These are phyloP conservation scores for Trichophyton benhamiae DNA, from an alignment of 2,329 filamentous ascomycete species.

Conservation along the genomic window DNA sequence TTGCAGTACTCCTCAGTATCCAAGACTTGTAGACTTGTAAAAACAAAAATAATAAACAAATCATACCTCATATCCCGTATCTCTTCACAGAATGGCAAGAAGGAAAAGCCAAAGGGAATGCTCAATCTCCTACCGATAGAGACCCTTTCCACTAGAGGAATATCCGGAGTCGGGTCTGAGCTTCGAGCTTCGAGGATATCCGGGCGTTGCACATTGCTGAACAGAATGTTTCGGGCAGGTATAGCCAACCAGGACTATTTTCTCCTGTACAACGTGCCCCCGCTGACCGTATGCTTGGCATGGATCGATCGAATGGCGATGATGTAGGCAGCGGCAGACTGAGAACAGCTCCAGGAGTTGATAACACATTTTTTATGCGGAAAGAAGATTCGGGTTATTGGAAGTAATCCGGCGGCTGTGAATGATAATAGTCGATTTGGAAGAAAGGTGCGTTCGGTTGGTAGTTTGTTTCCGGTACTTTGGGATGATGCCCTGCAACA, in stretches of 20 bases:
- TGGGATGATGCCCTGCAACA: constrained; percentile 2
- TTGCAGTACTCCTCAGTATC: not conserved
- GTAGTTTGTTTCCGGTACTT: not conserved
- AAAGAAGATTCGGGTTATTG: constrained; percentile 17
- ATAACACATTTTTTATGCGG: constrained; percentile 58
- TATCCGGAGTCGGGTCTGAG: constrained; percentile 24
- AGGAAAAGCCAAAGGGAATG: not conserved
- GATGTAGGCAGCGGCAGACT: constrained; percentile 77
- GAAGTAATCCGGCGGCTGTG: not conserved
- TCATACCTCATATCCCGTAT: not conserved
- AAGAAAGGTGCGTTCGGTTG: not conserved
- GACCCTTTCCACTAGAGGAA: constrained; percentile 18
- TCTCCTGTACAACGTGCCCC: constrained; percentile 59
- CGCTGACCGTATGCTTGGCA: constrained; percentile 63
- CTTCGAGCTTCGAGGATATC: constrained; percentile 10
- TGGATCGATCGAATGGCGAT: constrained; percentile 73
- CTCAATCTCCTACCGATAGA: constrained; percentile 10
- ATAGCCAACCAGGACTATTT: constrained; percentile 72
- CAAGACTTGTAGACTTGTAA: no score
- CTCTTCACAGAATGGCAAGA: not conserved
- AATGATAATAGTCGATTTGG: not conserved
- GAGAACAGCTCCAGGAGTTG: constrained; percentile 77
- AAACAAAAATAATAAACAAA: not conserved
- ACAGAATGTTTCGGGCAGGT: constrained; percentile 49
- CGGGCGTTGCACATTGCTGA: constrained; percentile 12